Evolutionary conservation across 306 rosid species (phyloP), one percentile per base, ranked within the genome.

Genomic region (Sophora flavescens): DNA sequence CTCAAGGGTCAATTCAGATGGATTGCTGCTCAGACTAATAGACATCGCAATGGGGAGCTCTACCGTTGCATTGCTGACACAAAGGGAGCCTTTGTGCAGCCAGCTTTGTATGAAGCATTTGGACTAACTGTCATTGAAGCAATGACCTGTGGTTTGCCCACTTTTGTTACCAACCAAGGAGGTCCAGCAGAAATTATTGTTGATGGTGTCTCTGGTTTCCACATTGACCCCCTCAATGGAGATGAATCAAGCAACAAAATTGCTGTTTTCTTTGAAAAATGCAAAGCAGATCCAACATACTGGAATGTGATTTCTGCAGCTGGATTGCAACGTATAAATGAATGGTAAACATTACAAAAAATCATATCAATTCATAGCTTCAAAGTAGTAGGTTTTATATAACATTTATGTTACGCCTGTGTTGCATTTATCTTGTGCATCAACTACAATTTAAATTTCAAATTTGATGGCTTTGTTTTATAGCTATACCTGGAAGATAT

Each of bases 61-160:
- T 94, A 94, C 83, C 93, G 97, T 0, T 88, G 84, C 69, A 83
- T 94, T 60, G 94, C 98, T 4, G 97, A 94, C 82, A 81, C 93
- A 16, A 90, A 75, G 78, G 98, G 98, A 80, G 97, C 96, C 6
- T 94, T 94, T 76, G 97, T 94, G 47, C 98, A 91, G 67, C 98
- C 97, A 69, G 97, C 98, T 61, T 71, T 94, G 8, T 94, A 90
- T 82, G 98, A 94, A 86, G 97, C 98, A 64, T 94, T 93, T 68
- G 98, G 98, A 36, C 89, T 94, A 15, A 94, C 98, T 18, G 98
- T 94, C 79, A 94, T 94, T 62, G 98, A 94, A 86, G 98, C 98
- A 80, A 94, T 94, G 98, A 94, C 88, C 85, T 91, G 94, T 74
- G 98, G 97, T 60, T 80, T 94, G 72, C 97, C 98, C 16, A 91